A percentile compares a stretch with the other conserved stretches of the same genome.
These are phyloP conservation scores for Mallotus japonicus DNA, from an alignment of 441 rosid species.

Conservation along the genomic window DNA sequence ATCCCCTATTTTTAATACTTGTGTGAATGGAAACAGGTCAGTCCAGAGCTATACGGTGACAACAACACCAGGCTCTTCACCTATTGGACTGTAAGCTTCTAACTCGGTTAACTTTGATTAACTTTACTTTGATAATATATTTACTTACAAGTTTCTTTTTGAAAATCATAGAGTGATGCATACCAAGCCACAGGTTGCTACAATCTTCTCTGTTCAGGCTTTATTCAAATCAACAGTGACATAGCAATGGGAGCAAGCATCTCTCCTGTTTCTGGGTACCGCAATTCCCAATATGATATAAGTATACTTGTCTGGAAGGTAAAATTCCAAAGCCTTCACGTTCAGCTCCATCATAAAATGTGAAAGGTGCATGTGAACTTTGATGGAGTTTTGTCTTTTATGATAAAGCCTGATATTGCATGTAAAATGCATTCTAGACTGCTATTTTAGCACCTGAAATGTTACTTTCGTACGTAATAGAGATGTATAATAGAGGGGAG, in stretches of 20 bases:
- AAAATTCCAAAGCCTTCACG: conserved; percentile 24
- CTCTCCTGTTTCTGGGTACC: conserved; percentile 83
- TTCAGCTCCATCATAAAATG: not conserved
- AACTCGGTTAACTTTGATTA: not conserved
- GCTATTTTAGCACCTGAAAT: conserved; percentile 8
- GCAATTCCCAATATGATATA: conserved; percentile 89
- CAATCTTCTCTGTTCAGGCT: conserved; percentile 92
- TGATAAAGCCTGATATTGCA: not conserved
- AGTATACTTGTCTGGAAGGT: conserved; percentile 98
- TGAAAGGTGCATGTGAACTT: conserved; percentile 29
- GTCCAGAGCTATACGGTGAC: conserved; percentile 97
- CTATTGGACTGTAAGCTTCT: conserved; percentile 90
- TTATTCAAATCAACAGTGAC: conserved; percentile 86
- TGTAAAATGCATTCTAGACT: conserved; percentile 5
- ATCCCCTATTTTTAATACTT: conserved; percentile 8
- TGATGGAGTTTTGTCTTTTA: conserved; percentile 24
- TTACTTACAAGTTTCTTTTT: not conserved
- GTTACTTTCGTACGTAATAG: not conserved
- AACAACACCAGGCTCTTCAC: conserved; percentile 98
- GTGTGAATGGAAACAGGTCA: conserved; percentile 55
- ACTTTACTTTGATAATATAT: not conserved
- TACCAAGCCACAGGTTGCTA: conserved; percentile 99
- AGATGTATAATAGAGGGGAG: conserved; percentile 12
- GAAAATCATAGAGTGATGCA: conserved; percentile 77
- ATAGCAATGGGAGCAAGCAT: conserved; percentile 99